These are phyloP conservation scores for Cercophora newfieldiana DNA, from an alignment of 495 filamentous ascomycete species.

Conservation along the genomic window DNA sequence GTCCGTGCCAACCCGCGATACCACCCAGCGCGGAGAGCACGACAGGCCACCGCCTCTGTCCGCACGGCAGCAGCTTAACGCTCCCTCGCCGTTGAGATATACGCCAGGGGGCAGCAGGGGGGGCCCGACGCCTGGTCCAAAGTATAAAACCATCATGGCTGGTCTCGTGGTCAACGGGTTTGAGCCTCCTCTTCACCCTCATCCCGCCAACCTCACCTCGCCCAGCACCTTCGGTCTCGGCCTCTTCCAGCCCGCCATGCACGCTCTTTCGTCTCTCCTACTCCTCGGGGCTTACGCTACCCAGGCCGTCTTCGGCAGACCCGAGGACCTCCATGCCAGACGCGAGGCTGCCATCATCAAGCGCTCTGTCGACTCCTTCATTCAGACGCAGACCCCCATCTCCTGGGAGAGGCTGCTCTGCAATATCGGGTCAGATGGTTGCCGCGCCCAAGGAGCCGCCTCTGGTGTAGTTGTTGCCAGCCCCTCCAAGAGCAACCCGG, in stretches of 20 bases:
- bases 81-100: not conserved
- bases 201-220: constrained; percentile 29
- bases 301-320: constrained; percentile 46
- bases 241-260: constrained; percentile 46
- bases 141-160: constrained; percentile 32
- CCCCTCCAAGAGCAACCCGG: constrained; percentile 57
- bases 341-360: constrained; percentile 44
- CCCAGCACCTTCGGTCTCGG: constrained; percentile 29
- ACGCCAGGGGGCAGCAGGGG: not conserved
- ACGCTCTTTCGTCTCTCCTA: constrained; percentile 45
- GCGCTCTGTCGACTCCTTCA: constrained; percentile 55
- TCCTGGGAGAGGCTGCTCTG: constrained; percentile 53
- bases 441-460: constrained; percentile 44
- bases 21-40: constrained; percentile 12
- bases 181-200: constrained; percentile 20
- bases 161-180: constrained; percentile 15
- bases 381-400: constrained; percentile 54
- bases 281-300: constrained; percentile 49
- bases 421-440: constrained; percentile 61
- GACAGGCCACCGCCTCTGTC: constrained; percentile 10
- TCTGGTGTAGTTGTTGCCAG: constrained; percentile 62
- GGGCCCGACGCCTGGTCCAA: not conserved
- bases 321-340: constrained; percentile 32
- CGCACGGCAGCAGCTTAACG: not conserved
- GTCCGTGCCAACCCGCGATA: constrained; percentile 18